Base-by-base conservation (phyloP, 805 yeast species). In the Cephaloascus fragrans region DNA sequence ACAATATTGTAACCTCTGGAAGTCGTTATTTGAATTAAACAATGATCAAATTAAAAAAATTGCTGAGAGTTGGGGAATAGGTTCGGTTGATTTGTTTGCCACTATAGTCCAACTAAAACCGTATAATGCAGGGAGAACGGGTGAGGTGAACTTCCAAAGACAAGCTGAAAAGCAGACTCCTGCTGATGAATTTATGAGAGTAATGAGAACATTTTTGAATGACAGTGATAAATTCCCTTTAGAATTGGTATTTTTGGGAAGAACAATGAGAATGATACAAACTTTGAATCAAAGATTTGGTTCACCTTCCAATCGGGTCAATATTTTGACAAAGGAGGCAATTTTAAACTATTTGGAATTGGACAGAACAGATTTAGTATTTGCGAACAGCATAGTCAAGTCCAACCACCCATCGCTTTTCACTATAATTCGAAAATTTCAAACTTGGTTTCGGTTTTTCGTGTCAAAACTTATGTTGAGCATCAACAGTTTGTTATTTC, bases 181-280 rank as follows among this genome's bases (percentile, higher is more conserved):
- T 42, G n/a, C n/a, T n/a, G n/a, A n/a, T n/a, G n/a, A n/a, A n/a
- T n/a, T n/a, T n/a, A n/a, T n/a, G n/a, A n/a, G n/a, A n/a, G n/a
- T n/a, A n/a, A 65, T 84, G 56, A 63, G 64, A 42, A 61, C 62
- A 38, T 77, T 83, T 45, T 62, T 83, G 41, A 56, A 73, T 41
- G 86, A 82, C 52, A 69, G 80, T 4, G 72, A 73, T 36, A 72
- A 73, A 54, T 77, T 84, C 50, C 94, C 94, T 2, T 56, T 77
- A 43, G 77, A 76, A 35, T 55, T 83, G 39, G 64, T 80, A 16
- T 83, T 83, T 47, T 58, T 84, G 4, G 75, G 82, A 39, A 61
- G 90, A 49, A 69, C 84, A 9, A 80, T 82, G 82, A 63, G 89
- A 43, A 82, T 83, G 64, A 70, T 84, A 37, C 90, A 83, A 52